Evolutionary conservation across 2,329 filamentous ascomycete genomes (phyloP).

Genomic region (Ceratocystiopsis sp.): DNA sequence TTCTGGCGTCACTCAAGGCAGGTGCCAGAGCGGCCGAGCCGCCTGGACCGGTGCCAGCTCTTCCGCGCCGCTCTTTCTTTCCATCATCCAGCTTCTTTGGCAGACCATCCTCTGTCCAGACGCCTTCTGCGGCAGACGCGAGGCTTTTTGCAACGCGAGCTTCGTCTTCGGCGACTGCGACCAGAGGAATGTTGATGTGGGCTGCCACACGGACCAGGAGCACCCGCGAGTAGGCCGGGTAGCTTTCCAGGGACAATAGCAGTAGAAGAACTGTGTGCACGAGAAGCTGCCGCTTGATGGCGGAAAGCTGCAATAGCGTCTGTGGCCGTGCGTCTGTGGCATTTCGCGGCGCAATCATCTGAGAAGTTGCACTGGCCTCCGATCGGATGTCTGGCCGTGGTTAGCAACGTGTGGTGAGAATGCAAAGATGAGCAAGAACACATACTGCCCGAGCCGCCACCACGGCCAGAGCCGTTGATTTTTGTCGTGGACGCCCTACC

Average conservation of each 20-base stretch:
- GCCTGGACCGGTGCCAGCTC: constrained; percentile 48
- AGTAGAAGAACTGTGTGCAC: constrained; percentile 58
- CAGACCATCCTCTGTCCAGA: constrained; percentile 46
- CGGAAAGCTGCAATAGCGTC: no score
- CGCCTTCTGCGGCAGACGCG: constrained; percentile 51
- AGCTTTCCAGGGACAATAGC: constrained; percentile 60
- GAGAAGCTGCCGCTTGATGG: constrained; percentile 41
- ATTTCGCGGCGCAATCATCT: no score
- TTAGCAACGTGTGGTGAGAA: no score
- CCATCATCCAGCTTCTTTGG: constrained; percentile 48
- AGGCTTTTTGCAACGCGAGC: constrained; percentile 57
- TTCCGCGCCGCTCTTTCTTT: constrained; percentile 50
- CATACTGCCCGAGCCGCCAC: no score
- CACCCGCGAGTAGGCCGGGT: constrained; percentile 55
- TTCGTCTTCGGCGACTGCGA: constrained; percentile 53
- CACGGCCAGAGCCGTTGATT: no score
- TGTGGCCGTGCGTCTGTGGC: no score
- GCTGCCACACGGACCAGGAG: constrained; percentile 54
- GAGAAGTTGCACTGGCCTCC: no score
- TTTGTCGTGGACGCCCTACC: no score
- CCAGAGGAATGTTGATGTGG: constrained; percentile 50
- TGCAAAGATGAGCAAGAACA: no score
- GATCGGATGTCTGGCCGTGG: no score
- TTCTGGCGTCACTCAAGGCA: constrained; percentile 58
- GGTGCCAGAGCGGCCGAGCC: constrained; percentile 61